Percentiles rank a stretch among this genome's conserved stretches.
Evolutionary conservation across 495 filamentous ascomycete genomes (phyloP).

Genomic region (Penicillium verhagenii): DNA sequence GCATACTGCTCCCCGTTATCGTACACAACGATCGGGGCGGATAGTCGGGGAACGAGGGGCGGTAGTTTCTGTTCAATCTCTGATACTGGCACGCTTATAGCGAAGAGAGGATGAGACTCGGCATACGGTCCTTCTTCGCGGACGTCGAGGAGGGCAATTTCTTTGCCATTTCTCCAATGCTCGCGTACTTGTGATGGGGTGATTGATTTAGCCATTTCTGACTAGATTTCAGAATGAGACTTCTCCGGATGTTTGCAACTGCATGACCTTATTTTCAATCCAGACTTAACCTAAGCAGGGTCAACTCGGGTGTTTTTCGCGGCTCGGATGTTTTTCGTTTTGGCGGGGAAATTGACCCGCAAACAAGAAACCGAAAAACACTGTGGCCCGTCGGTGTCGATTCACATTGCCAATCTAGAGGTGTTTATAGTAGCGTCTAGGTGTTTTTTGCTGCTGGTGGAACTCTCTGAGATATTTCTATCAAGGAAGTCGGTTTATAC

Average conservation of each 20-base stretch:
- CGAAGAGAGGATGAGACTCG: constrained; percentile 21
- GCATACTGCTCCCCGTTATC: constrained; percentile 23
- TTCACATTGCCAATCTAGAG: too few species aligned
- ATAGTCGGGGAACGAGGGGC: constrained; percentile 14
- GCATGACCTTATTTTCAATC: too few species aligned
- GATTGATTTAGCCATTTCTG: neutral
- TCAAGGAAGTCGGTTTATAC: too few species aligned
- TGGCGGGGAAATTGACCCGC: neutral
- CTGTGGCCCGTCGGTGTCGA: too few species aligned
- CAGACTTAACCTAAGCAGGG: neutral
- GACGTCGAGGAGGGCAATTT: constrained; percentile 24
- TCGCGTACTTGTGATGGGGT: constrained; percentile 13
- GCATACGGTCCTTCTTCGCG: constrained; percentile 29
- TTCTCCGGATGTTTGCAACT: too few species aligned
- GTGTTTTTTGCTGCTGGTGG: too few species aligned
- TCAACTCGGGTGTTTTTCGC: neutral
- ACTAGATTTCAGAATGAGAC: neutral
- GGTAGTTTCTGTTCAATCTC: constrained; percentile 23
- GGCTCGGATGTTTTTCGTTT: neutral
- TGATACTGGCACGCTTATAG: constrained; percentile 23
- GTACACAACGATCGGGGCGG: constrained; percentile 20
- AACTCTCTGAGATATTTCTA: too few species aligned
- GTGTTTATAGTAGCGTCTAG: too few species aligned
- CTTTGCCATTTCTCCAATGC: constrained; percentile 15
- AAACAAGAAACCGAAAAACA: neutral